phyloP scores from a whole-genome alignment of 176 grass and related monocot species.

The Zoysia pacifica region DNA sequence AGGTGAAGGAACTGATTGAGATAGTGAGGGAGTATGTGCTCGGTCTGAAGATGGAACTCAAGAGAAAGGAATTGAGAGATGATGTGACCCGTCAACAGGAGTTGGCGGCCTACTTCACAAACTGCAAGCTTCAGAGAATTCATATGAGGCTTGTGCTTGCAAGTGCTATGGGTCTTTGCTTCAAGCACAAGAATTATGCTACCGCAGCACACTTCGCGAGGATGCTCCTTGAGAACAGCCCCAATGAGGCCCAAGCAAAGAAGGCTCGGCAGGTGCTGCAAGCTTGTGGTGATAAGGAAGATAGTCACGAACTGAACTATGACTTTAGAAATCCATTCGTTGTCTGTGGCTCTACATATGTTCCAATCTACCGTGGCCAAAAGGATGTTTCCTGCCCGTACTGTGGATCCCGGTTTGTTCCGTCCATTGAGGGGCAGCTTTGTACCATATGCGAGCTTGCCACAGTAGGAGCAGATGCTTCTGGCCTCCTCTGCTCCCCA shows the following conservation, averaged over 20 bases:
- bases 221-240: conserved; percentile 87
- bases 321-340: conserved; percentile 97
- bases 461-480: conserved; percentile 74
- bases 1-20: conserved; percentile 92
- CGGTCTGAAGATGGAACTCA: conserved; percentile 87
- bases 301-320: conserved; percentile 74
- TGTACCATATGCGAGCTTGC: conserved; percentile 93
- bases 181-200: conserved; percentile 66
- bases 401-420: conserved; percentile 73
- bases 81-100: conserved; percentile 72
- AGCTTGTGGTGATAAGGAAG: conserved; percentile 58
- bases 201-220: conserved; percentile 80
- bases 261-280: conserved; percentile 81
- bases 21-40: conserved; percentile 90
- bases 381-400: conserved; percentile 90
- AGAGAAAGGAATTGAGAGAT: conserved; percentile 80
- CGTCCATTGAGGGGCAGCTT: conserved; percentile 67
- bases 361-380: conserved; percentile 96
- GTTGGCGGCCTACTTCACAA: conserved; percentile 93
- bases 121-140: conserved; percentile 94
- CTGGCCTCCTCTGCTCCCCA: conserved; percentile 86
- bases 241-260: conserved; percentile 69
- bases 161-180: conserved; percentile 81
- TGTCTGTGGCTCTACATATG: conserved; percentile 77
- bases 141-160: conserved; percentile 84